Conservation (phyloP, 163 green algal species). For the Chlorella variabilis region DNA sequence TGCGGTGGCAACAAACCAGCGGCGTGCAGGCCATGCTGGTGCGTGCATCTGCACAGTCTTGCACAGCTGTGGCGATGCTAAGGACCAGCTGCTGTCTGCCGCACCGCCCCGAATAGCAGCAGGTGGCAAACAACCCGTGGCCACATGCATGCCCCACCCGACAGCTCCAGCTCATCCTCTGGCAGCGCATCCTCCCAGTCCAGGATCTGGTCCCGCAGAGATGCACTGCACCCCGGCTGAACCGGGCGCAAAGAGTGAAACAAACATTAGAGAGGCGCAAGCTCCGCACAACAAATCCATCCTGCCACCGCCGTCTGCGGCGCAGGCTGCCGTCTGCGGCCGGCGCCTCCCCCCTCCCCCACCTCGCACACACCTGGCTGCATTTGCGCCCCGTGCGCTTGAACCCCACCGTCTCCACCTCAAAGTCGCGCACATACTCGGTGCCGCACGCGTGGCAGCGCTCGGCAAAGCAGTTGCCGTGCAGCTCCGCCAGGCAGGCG, state of each 20-base stretch:
- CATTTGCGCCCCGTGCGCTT: constrained; percentile 82
- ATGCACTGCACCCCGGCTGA: constrained; percentile 7
- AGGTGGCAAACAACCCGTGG: no score
- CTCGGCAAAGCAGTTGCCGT: constrained; percentile 96
- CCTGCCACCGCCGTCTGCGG: no score
- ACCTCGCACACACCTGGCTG: constrained; percentile 18
- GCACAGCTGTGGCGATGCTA: no score
- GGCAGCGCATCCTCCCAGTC: constrained; percentile 94
- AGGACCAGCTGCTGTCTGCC: no score
- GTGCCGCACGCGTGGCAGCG: constrained; percentile 58
- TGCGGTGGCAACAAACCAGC: no score
- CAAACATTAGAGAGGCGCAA: no score
- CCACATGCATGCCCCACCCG: constrained; percentile 51
- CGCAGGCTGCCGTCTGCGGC: neutral
- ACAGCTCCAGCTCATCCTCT: constrained; percentile 77
- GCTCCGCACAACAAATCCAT: neutral
- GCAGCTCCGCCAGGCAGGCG: constrained; percentile 86
- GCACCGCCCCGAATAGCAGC: no score
- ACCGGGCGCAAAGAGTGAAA: no score
- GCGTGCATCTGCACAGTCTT: no score
- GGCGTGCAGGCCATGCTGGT: no score
- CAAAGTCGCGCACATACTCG: constrained; percentile 92
- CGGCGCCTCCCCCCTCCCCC: no score
- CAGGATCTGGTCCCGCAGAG: constrained; percentile 74
- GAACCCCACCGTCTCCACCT: constrained; percentile 92